Evolutionary conservation across 176 grass and related monocot genomes (phyloP), one percentile per base, ranked within the genome.

Genomic region (Lolium rigidum): DNA sequence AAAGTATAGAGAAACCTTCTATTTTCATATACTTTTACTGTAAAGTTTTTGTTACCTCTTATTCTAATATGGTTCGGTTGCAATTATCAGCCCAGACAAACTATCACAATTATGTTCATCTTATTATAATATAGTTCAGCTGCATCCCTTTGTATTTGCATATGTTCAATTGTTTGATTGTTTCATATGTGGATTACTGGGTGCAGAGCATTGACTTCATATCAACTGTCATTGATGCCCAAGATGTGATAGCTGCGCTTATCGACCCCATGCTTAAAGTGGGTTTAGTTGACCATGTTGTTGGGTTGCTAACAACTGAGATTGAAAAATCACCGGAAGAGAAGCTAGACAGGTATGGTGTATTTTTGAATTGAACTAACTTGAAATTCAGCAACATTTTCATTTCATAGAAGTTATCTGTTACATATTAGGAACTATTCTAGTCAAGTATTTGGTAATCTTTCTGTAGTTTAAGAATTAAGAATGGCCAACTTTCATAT

Each of bases 191-290:
- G 47, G 37, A 83, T 82, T 87, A 13, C 49, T 77, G n/a, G 49
- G 78, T 85, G 48, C 90, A 98, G 96, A 87, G 76, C 80, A 86
- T 95, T 76, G 90, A 92, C 21, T 98, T 98, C 85, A 66, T 98
- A 70, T 94, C 94, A 78, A 85, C 92, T 65, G 50, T 92, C 59
- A 77, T 95, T 85, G 84, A 95, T 89, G 80, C 84, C 77, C 86
- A 90, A 92, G 76, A 90, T 59, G 86, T 89, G 62, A 62, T 26
- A 52, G 65, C 54, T 58, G 84, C 92, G 83, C 92, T 98, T 92
- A 89, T 98, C 86, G 83, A 91, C 65, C 93, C 89, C 84, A 90
- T 95, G 86, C 87, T 95, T 86, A 95, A 94, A 82, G 35, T 86
- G 71, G 92, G 94, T 48, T 80, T 98, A 76, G 56, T 84, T 55